A percentile compares a stretch with the other conserved stretches of the same genome.
These are phyloP conservation scores for Phytophthora capsici DNA, from an alignment of 352 stramenopile species.

Conservation along the genomic window DNA sequence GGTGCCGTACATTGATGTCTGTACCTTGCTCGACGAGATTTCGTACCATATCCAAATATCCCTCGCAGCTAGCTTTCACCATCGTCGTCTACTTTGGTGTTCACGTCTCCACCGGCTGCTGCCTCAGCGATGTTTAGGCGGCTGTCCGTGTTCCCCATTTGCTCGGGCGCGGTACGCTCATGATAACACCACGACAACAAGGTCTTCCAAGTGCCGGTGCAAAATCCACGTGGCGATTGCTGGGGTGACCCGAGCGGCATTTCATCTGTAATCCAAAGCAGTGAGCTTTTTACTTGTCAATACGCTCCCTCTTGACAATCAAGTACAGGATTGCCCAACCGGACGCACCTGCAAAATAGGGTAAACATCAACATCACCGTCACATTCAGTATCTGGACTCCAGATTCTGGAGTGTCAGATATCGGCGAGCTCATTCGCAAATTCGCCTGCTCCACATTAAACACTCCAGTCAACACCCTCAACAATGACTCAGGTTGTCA, in stretches of 20 bases:
- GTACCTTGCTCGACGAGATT: no score
- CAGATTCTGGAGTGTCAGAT: no score
- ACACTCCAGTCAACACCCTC: not conserved
- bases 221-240: slow-evolving; percentile 3
- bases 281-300: not conserved
- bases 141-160: no score
- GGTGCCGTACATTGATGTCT: no score
- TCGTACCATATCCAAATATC: no score
- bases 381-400: not conserved
- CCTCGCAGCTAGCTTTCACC: no score
- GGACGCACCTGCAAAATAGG: not conserved
- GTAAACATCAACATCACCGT: slow-evolving; percentile 6
- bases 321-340: not conserved
- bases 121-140: no score
- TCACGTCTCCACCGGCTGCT: no score
- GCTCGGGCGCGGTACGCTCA: no score
- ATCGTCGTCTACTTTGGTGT: no score
- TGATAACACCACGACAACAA: no score
- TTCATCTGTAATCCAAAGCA: slow-evolving; percentile 3
- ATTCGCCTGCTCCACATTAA: slow-evolving; percentile 9
- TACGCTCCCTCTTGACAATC: not conserved
- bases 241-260: not conserved
- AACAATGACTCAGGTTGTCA: slow-evolving; percentile 34
- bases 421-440: slow-evolving; percentile 23
- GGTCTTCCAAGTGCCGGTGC: not conserved